Evolutionary conservation across 1,139 yeast genomes (phyloP).

Genomic region (Hemisphaericaspora xylanilytica): DNA sequence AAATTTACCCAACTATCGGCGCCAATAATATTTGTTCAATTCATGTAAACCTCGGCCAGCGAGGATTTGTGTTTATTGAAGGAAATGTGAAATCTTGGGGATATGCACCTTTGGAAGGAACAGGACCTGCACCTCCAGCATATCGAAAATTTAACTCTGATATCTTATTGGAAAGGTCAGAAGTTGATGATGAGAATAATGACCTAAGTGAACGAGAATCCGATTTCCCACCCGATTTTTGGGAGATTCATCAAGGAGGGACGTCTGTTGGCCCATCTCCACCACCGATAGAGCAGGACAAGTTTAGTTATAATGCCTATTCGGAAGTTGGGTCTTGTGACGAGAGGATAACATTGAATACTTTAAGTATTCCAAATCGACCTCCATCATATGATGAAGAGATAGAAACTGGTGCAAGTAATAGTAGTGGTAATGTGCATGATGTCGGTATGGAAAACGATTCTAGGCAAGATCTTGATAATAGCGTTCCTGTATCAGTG

Average conservation of each 20-base stretch:
- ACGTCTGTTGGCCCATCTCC: constrained; percentile 9
- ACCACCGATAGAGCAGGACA: constrained; percentile 23
- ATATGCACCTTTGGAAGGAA: constrained; percentile 60
- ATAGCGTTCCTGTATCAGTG: background rate
- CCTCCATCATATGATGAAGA: constrained; percentile 37
- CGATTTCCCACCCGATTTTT: constrained; percentile 58
- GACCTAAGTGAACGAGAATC: constrained; percentile 46
- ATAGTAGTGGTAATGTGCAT: background rate
- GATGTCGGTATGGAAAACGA: background rate
- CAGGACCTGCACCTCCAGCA: constrained; percentile 62
- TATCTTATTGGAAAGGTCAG: constrained; percentile 53
- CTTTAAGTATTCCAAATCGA: constrained; percentile 29
- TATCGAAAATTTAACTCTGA: constrained; percentile 55
- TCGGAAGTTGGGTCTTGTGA: constrained; percentile 31
- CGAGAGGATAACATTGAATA: constrained; percentile 43
- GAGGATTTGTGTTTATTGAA: constrained; percentile 58
- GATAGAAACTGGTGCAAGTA: background rate
- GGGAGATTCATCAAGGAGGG: constrained; percentile 38
- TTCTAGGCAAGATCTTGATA: background rate
- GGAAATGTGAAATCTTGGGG: constrained; percentile 65
- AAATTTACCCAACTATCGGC: constrained; percentile 52
- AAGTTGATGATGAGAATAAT: constrained; percentile 45
- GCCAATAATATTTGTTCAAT: constrained; percentile 51
- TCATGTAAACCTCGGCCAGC: constrained; percentile 57
- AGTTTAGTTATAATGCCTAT: constrained; percentile 43